These are phyloP conservation scores for Cladosporium colombiae DNA, from an alignment of 2,329 filamentous ascomycete genomes.

Conservation along the genomic window DNA sequence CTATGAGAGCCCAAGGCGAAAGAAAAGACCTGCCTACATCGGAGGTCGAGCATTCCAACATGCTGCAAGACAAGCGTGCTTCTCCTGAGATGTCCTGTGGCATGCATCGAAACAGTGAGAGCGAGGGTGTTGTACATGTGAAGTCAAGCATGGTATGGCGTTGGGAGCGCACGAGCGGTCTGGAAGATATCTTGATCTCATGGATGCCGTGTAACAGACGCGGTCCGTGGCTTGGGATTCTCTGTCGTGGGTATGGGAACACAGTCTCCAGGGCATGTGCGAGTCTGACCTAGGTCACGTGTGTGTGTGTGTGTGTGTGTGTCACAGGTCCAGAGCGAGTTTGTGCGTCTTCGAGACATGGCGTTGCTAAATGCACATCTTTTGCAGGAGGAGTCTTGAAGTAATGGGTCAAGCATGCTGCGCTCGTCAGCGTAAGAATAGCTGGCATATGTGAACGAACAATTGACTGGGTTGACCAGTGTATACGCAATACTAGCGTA, in stretches of 20 bases:
- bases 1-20: not conserved
- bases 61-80: not conserved
- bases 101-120: not conserved
- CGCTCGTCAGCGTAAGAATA: not conserved
- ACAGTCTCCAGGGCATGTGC: constrained; percentile 22
- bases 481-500: constrained; percentile 15
- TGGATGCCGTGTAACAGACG: constrained; percentile 18
- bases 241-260: constrained; percentile 20
- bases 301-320: constrained; percentile 4
- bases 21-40: not conserved
- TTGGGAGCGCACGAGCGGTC: constrained; percentile 12
- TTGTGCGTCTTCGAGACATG: not conserved
- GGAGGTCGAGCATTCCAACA: not conserved
- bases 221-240: not conserved
- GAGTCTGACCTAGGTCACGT: constrained; percentile 12
- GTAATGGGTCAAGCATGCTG: not conserved
- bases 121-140: not conserved
- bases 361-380: not conserved
- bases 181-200: not conserved
- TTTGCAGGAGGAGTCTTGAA: not conserved
- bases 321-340: constrained; percentile 3
- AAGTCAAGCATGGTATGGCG: not conserved
- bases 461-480: not conserved
- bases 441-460: not conserved
- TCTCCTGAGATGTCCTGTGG: not conserved